A percentile compares a stretch with the other conserved stretches of the same genome.
phyloP scores from a whole-genome alignment of 2,329 filamentous ascomycete species.

The Fusarium devonianum region DNA sequence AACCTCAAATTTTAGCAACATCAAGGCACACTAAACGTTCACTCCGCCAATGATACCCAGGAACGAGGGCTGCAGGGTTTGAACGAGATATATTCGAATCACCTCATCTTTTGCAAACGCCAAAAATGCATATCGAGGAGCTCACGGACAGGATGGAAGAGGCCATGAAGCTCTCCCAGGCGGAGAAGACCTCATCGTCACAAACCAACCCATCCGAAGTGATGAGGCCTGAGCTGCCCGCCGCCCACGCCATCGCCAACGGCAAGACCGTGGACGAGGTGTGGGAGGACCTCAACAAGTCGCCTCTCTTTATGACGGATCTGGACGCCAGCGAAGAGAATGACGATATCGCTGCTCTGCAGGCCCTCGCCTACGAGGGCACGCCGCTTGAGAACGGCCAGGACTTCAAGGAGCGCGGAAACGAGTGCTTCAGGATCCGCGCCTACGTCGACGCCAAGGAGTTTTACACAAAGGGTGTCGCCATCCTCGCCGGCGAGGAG shows the following conservation, averaged over 20 bases:
- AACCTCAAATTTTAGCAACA: slow-evolving; percentile 37
- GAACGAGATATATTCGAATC: background rate
- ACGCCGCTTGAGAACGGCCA: slow-evolving; percentile 81
- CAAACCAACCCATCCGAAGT: slow-evolving; percentile 26
- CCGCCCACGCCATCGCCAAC: slow-evolving; percentile 49
- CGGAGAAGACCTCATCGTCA: slow-evolving; percentile 11
- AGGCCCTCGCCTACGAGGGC: slow-evolving; percentile 91
- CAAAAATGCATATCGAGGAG: slow-evolving; percentile 52
- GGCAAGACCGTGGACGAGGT: slow-evolving; percentile 63
- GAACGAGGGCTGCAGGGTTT: slow-evolving; percentile 12
- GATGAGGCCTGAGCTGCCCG: slow-evolving; percentile 55
- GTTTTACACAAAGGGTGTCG: slow-evolving; percentile 88
- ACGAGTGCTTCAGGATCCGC: slow-evolving; percentile 80
- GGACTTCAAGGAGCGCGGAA: slow-evolving; percentile 91
- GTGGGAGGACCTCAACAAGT: slow-evolving; percentile 64
- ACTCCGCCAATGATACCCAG: slow-evolving; percentile 16
- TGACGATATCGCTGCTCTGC: slow-evolving; percentile 82
- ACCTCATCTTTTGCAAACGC: background rate
- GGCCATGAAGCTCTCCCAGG: slow-evolving; percentile 39
- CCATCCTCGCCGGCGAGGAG: slow-evolving; percentile 72
- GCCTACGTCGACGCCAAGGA: slow-evolving; percentile 85
- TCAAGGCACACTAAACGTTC: slow-evolving; percentile 15
- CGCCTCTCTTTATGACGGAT: slow-evolving; percentile 94
- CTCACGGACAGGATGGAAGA: slow-evolving; percentile 52
- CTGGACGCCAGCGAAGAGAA: slow-evolving; percentile 88